Conservation (phyloP, 352 stramenopile species). For the Peronospora farinosa region DNA sequence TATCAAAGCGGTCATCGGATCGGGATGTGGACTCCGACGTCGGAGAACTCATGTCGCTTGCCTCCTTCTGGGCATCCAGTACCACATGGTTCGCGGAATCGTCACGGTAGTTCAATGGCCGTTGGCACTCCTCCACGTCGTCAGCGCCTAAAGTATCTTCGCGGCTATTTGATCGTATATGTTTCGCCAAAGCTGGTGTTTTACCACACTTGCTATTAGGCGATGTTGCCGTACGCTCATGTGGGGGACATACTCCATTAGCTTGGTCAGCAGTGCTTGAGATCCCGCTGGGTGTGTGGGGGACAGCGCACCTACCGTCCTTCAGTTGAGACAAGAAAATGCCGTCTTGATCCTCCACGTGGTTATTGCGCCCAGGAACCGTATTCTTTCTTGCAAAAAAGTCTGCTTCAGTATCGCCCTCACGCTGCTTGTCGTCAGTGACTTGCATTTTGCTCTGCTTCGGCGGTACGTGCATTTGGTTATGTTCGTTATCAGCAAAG, state of each 20-base stretch:
- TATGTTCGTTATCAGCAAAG: conserved; percentile 14
- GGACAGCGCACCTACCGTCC: conserved; percentile 3
- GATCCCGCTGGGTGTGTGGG: background rate
- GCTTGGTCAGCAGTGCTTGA: conserved; percentile 4
- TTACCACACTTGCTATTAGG: conserved; percentile 7
- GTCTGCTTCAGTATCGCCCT: conserved; percentile 7
- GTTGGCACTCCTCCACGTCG: conserved; percentile 14
- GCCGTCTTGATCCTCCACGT: background rate
- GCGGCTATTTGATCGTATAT: conserved; percentile 9
- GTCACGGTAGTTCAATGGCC: background rate
- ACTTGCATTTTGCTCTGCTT: background rate
- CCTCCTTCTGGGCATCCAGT: conserved; percentile 6
- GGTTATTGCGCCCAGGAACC: conserved; percentile 5
- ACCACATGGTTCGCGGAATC: background rate
- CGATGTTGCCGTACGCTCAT: conserved; percentile 21
- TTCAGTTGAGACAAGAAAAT: conserved; percentile 8
- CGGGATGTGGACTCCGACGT: conserved; percentile 4
- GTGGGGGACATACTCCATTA: conserved; percentile 8
- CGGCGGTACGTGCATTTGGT: background rate
- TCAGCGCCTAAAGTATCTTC: conserved; percentile 20
- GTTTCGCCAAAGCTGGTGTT: conserved; percentile 2
- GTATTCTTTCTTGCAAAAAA: conserved; percentile 13
- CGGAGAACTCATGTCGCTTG: conserved; percentile 9
- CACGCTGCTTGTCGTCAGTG: conserved; percentile 1
- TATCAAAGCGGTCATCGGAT: conserved; percentile 22